Percentiles rank a stretch among this genome's conserved stretches.
Evolutionary conservation across 2,329 filamentous ascomycete species (phyloP).

Genomic region (Pleomassaria siparia): DNA sequence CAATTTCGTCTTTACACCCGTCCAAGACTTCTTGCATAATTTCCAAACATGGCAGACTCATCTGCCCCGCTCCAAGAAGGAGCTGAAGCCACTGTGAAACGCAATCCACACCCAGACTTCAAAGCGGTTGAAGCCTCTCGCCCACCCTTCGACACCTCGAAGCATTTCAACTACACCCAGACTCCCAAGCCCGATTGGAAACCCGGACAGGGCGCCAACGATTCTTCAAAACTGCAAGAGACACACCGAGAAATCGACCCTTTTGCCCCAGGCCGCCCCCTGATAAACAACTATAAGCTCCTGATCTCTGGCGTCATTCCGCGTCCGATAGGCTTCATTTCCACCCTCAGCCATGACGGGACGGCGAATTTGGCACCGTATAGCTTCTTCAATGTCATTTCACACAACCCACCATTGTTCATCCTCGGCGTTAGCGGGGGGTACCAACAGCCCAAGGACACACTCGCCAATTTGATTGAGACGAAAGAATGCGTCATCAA

Average conservation of each 20-base stretch:
- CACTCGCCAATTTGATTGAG: conserved; percentile 71
- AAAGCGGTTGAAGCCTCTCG: conserved; percentile 69
- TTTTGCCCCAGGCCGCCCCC: conserved; percentile 67
- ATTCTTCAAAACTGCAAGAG: conserved; percentile 53
- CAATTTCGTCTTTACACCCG: too few relatives aligned
- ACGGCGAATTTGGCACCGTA: conserved; percentile 82
- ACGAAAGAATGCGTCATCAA: conserved; percentile 76
- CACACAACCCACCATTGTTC: conserved; percentile 86
- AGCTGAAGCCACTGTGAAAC: conserved; percentile 52
- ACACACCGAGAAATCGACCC: conserved; percentile 80
- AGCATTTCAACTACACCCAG: conserved; percentile 60
- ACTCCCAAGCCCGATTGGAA: conserved; percentile 67
- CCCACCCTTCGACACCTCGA: conserved; percentile 57
- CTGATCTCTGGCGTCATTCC: conserved; percentile 82
- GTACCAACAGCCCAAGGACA: conserved; percentile 70
- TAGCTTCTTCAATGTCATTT: conserved; percentile 80
- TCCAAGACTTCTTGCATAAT: too few relatives aligned
- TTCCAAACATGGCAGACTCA: not conserved
- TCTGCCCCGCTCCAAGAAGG: conserved; percentile 32
- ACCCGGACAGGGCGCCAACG: conserved; percentile 66
- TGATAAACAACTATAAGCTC: conserved; percentile 84
- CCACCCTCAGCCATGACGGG: conserved; percentile 63
- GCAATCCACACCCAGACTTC: conserved; percentile 75
- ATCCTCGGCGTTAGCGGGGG: conserved; percentile 62
- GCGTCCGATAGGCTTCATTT: conserved; percentile 71